A percentile compares a stretch with the other conserved stretches of the same genome.
These are phyloP conservation scores for Poronia punctata DNA, from an alignment of 495 filamentous ascomycete genomes.

Conservation along the genomic window DNA sequence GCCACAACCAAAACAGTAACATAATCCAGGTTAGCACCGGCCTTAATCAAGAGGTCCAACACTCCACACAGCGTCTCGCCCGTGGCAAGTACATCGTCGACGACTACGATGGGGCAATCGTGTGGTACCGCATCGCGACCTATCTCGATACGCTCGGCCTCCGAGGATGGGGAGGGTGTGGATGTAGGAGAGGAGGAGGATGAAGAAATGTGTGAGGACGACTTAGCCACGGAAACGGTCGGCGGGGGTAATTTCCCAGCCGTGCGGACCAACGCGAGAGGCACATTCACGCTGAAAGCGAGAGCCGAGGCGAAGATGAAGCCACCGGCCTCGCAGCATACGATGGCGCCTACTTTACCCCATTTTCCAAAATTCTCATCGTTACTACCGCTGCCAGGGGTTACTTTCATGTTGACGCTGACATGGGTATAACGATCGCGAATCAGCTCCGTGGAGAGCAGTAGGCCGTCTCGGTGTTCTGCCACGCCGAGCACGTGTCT, in stretches of 20 bases:
- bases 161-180: too few relatives aligned
- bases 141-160: conserved; percentile 47
- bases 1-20: conserved; percentile 51
- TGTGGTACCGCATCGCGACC: conserved; percentile 36
- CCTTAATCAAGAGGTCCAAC: conserved; percentile 43
- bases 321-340: conserved; percentile 52
- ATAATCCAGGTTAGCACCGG: conserved; percentile 35
- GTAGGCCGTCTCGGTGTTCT: conserved; percentile 47
- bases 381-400: too few relatives aligned
- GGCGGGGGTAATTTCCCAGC: conserved; percentile 56
- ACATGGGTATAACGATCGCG: conserved; percentile 38
- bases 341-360: conserved; percentile 40
- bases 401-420: too few relatives aligned
- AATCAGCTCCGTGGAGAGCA: conserved; percentile 49
- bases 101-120: conserved; percentile 46
- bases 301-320: conserved; percentile 52
- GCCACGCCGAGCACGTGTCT: conserved; percentile 53
- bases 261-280: conserved; percentile 50
- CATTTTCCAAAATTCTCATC: too few relatives aligned
- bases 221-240: conserved; percentile 43
- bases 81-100: conserved; percentile 60
- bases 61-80: conserved; percentile 54
- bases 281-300: conserved; percentile 37
- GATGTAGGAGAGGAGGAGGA: conserved; percentile 22
- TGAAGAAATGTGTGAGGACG: conserved; percentile 53